Percentiles rank a stretch among this genome's conserved stretches.
Evolutionary conservation across 192 early-diverging fungal genomes (phyloP).

Genomic region (Allomyces javanicus): DNA sequence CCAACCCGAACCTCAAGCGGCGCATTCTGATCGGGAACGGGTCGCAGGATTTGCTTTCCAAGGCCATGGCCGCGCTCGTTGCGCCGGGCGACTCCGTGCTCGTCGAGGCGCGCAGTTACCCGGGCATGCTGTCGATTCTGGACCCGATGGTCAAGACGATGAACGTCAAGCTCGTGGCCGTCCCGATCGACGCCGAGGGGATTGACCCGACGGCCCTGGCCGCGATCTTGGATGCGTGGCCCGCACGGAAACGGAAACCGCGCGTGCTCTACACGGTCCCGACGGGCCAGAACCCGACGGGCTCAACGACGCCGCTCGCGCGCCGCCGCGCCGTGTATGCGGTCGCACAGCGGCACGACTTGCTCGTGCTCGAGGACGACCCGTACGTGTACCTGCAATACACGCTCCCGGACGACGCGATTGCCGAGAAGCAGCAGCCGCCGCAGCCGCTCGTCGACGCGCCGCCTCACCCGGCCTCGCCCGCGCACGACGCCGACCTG

Average conservation of each 20-base stretch:
- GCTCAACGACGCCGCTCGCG: conserved; percentile 50
- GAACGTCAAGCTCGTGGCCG: conserved; percentile 17
- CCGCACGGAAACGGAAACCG: conserved; percentile 17
- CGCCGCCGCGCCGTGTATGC: conserved; percentile 61
- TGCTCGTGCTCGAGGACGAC: conserved; percentile 87
- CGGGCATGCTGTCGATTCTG: conserved; percentile 5
- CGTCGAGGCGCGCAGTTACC: conserved; percentile 46
- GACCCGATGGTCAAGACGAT: conserved; percentile 26
- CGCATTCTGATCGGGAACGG: neutral
- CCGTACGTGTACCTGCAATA: conserved; percentile 86
- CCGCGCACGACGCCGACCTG: neutral
- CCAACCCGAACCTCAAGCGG: neutral
- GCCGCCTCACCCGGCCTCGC: conserved; percentile 7
- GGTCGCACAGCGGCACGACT: conserved; percentile 47
- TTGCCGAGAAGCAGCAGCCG: conserved; percentile 6
- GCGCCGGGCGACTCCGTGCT: conserved; percentile 34
- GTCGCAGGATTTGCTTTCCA: conserved; percentile 4
- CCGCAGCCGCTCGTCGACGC: conserved; percentile 5
- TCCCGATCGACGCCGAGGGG: conserved; percentile 41
- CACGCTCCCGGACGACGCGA: conserved; percentile 6
- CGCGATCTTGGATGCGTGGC: conserved; percentile 20
- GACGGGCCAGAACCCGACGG: conserved; percentile 76
- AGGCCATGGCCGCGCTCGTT: conserved; percentile 30
- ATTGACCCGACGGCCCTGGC: conserved; percentile 37
- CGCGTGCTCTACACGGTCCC: conserved; percentile 58